Conservation (phyloP, 371 early-diverging fungal genomes). For the Circinella minor region DNA sequence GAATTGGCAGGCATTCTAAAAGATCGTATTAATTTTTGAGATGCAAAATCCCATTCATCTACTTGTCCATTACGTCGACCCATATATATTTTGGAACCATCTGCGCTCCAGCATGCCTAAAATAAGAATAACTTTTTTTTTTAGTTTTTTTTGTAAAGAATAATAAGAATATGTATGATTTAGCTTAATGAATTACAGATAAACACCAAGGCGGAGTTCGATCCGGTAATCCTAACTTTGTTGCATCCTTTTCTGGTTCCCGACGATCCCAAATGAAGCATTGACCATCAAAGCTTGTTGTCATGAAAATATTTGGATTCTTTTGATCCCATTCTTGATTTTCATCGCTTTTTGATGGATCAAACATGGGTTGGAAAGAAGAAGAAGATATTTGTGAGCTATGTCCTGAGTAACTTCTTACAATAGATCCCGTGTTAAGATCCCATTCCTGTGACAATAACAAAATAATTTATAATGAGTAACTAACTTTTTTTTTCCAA, state of each 20-base stretch:
- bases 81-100: conserved; percentile 74
- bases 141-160: not conserved
- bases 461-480: not conserved
- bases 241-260: conserved; percentile 57
- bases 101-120: conserved; percentile 85
- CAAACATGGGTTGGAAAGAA: conserved; percentile 68
- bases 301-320: conserved; percentile 60
- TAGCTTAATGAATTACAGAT: conserved; percentile 65
- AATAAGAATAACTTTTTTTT: not conserved
- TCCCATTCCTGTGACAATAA: conserved; percentile 82
- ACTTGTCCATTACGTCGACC: conserved; percentile 87
- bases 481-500: not conserved
- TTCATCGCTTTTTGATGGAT: conserved; percentile 17
- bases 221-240: conserved; percentile 62
- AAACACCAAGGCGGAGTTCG: conserved; percentile 90
- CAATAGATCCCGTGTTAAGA: conserved; percentile 77
- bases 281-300: conserved; percentile 87
- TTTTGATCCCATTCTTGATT: conserved; percentile 35
- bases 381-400: conserved; percentile 82
- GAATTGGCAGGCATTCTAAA: conserved; percentile 89
- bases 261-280: conserved; percentile 85
- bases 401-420: conserved; percentile 75
- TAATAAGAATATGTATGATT: no score
- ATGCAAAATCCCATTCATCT: conserved; percentile 87
- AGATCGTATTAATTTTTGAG: conserved; percentile 68